Evolutionary conservation across 257 asterid genomes (phyloP).

Genomic region (Anisodus acutangulus): DNA sequence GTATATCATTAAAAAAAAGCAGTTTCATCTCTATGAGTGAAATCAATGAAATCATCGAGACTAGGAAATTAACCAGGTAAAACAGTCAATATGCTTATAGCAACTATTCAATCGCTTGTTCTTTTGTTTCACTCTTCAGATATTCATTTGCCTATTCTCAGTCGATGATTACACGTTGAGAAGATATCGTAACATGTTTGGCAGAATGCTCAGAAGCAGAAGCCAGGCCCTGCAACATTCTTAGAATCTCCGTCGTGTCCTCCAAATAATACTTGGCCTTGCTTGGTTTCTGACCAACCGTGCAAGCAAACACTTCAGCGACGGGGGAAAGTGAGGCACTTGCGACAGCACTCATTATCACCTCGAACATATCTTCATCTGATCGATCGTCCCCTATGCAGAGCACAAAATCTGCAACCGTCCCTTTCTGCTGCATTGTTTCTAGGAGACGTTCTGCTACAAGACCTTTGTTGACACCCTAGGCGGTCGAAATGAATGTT

Average conservation of each 20-base stretch:
- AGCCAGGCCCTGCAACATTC: slow-evolving; percentile 81
- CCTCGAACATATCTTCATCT: slow-evolving; percentile 91
- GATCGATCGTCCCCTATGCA: slow-evolving; percentile 87
- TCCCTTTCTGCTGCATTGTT: slow-evolving; percentile 57
- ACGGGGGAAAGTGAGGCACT: slow-evolving; percentile 65
- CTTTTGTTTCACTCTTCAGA: background rate
- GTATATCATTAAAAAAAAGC: no score
- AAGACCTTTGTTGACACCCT: slow-evolving; percentile 88
- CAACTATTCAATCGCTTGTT: background rate
- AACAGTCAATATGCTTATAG: slow-evolving; percentile 1
- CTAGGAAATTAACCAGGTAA: background rate
- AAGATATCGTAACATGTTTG: slow-evolving; percentile 41
- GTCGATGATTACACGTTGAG: slow-evolving; percentile 37
- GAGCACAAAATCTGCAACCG: slow-evolving; percentile 74
- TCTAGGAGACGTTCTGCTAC: slow-evolving; percentile 63
- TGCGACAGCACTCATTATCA: slow-evolving; percentile 69
- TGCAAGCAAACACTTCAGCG: slow-evolving; percentile 81
- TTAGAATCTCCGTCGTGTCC: slow-evolving; percentile 67
- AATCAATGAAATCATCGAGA: no score
- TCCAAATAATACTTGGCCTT: slow-evolving; percentile 79
- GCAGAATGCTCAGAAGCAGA: slow-evolving; percentile 63
- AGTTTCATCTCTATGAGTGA: no score
- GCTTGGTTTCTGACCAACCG: slow-evolving; percentile 85
- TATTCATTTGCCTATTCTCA: slow-evolving; percentile 37
- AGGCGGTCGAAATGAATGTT: background rate